These are phyloP conservation scores for Spathaspora girioi DNA, from an alignment of 805 yeast genomes.

Conservation along the genomic window DNA sequence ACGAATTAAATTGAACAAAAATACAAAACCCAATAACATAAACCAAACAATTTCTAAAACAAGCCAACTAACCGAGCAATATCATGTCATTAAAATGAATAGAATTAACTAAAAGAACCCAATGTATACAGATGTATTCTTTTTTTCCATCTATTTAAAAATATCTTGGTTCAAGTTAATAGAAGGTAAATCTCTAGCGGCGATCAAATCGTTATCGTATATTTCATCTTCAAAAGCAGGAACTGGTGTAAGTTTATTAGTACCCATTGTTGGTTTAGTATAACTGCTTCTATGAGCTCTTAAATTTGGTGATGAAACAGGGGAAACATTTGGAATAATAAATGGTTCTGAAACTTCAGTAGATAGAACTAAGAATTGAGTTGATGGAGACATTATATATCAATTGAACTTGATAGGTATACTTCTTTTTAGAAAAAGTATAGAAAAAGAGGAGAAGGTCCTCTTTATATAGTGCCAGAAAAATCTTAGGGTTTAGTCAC, in stretches of 20 bases:
- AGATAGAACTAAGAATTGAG: slow-evolving; percentile 48
- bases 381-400: background rate
- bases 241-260: slow-evolving; percentile 4
- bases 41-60: background rate
- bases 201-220: slow-evolving; percentile 2
- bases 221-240: slow-evolving; percentile 1
- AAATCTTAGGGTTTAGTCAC: background rate
- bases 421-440: background rate
- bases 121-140: background rate
- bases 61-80: no score
- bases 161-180: slow-evolving; percentile 19
- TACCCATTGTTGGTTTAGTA: slow-evolving; percentile 1
- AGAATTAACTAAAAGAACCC: background rate
- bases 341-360: slow-evolving; percentile 59
- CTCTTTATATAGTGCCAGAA: background rate
- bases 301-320: slow-evolving; percentile 39
- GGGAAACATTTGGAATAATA: slow-evolving; percentile 61
- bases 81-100: background rate
- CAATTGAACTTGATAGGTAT: background rate
- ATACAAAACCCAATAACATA: background rate
- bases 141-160: background rate
- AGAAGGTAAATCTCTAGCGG: slow-evolving; percentile 18
- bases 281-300: slow-evolving; percentile 7
- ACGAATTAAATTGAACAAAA: background rate
- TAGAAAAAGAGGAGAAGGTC: background rate